A percentile compares a stretch with the other conserved stretches of the same genome.
Conservation (phyloP, 1,284 basidiomycete species). For the Puccinia coronata region DNA sequence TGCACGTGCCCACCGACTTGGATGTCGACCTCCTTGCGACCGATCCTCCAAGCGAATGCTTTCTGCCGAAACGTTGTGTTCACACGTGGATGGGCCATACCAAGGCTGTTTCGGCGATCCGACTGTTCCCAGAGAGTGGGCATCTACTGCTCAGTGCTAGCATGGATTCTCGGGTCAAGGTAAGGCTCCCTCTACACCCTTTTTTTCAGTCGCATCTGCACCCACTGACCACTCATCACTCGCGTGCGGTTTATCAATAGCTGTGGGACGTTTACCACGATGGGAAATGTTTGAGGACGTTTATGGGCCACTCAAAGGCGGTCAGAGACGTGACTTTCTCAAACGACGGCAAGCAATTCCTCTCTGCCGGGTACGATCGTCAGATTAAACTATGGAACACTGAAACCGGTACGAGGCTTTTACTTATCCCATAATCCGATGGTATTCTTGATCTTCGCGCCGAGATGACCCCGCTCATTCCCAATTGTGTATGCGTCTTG, state of each 20-base stretch:
- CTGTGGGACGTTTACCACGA: conserved; percentile 98
- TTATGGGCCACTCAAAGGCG: conserved; percentile 93
- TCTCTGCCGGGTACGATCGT: conserved; percentile 91
- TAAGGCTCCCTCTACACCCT: conserved; percentile 58
- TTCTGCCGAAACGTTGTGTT: conserved; percentile 89
- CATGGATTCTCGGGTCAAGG: conserved; percentile 99
- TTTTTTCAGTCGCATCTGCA: background rate
- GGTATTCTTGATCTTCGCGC: background rate
- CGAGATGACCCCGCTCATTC: background rate
- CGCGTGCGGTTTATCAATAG: conserved; percentile 61
- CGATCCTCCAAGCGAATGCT: conserved; percentile 82
- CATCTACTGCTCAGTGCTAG: conserved; percentile 90
- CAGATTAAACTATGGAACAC: conserved; percentile 99
- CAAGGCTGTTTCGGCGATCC: conserved; percentile 89
- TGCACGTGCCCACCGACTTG: conserved; percentile 75
- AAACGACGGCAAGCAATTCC: conserved; percentile 83
- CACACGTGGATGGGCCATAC: conserved; percentile 99
- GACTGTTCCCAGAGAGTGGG: conserved; percentile 86
- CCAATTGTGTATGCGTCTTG: too few species aligned
- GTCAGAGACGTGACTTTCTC: conserved; percentile 95
- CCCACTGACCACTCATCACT: too few species aligned
- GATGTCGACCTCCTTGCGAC: conserved; percentile 68
- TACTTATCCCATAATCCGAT: too few species aligned
- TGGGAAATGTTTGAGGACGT: conserved; percentile 92
- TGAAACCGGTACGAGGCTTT: conserved; percentile 68